Percentiles rank a stretch among this genome's conserved stretches.
These are phyloP conservation scores for Microdochium trichocladiopsis DNA, from an alignment of 2,329 filamentous ascomycete genomes.

Conservation along the genomic window DNA sequence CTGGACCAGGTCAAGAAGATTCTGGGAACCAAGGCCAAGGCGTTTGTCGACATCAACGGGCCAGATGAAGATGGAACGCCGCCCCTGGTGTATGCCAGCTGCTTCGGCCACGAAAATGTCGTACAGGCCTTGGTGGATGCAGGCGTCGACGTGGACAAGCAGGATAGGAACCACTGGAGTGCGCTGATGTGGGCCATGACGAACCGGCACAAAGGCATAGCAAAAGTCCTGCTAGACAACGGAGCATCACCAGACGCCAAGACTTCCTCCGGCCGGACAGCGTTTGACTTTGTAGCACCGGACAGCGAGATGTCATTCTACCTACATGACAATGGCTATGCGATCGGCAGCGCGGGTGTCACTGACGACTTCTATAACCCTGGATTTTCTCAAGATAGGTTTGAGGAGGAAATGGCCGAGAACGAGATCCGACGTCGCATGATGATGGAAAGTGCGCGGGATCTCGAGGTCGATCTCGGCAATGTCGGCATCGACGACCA, in stretches of 20 bases:
- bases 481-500: constrained; percentile 95
- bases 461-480: constrained; percentile 91
- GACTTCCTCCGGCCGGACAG: constrained; percentile 87
- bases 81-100: constrained; percentile 96
- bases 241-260: constrained; percentile 94
- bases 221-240: constrained; percentile 85
- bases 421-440: constrained; percentile 92
- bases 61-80: constrained; percentile 92
- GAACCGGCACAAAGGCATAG: constrained; percentile 92
- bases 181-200: constrained; percentile 99
- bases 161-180: constrained; percentile 96
- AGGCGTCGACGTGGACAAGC: constrained; percentile 82
- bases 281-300: constrained; percentile 90
- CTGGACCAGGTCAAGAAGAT: constrained; percentile 72
- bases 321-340: constrained; percentile 88
- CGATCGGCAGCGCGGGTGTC: constrained; percentile 72
- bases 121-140: constrained; percentile 78
- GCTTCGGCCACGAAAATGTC: constrained; percentile 89
- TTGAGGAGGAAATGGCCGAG: constrained; percentile 96
- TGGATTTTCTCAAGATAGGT: constrained; percentile 85
- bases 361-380: constrained; percentile 84
- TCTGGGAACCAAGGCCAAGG: constrained; percentile 64
- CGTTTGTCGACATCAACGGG: constrained; percentile 77
- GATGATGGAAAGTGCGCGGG: constrained; percentile 98
- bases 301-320: constrained; percentile 97